Conservation (phyloP, 495 filamentous ascomycete species). For the Penicillium antarcticum region DNA sequence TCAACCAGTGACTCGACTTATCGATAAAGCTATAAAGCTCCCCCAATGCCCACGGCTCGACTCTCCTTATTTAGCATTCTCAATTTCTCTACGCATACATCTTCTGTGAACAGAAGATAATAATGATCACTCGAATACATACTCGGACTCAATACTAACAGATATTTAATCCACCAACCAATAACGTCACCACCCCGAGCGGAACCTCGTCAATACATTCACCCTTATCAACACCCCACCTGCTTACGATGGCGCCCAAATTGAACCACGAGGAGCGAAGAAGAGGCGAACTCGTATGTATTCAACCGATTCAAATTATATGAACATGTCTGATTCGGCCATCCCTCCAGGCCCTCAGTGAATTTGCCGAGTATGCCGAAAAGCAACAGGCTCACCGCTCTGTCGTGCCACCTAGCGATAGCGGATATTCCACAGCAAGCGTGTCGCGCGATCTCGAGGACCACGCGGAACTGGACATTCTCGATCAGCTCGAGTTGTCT, state of each 20-base stretch:
- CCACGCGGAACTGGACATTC: conserved; percentile 86
- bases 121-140: conserved; percentile 50
- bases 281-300: conserved; percentile 76
- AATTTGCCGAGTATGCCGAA: conserved; percentile 97
- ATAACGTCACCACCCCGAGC: conserved; percentile 21
- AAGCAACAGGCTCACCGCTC: conserved; percentile 77
- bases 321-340: conserved; percentile 5
- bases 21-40: conserved; percentile 49
- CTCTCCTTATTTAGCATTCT: neutral
- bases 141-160: conserved; percentile 24
- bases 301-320: neutral
- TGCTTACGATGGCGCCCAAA: conserved; percentile 45
- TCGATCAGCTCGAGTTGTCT: conserved; percentile 79
- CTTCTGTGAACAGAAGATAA: conserved; percentile 16
- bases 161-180: conserved; percentile 18
- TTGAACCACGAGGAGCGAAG: conserved; percentile 71
- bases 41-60: conserved; percentile 6
- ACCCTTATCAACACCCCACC: conserved; percentile 4
- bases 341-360: conserved; percentile 72
- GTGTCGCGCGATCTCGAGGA: conserved; percentile 55
- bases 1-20: conserved; percentile 30
- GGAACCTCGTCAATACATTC: conserved; percentile 10
- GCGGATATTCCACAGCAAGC: conserved; percentile 41
- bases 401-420: conserved; percentile 40
- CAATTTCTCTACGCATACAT: neutral